These are phyloP conservation scores for Thalassiosira livingstoniorum DNA, from an alignment of 352 stramenopile genomes.

Conservation along the genomic window DNA sequence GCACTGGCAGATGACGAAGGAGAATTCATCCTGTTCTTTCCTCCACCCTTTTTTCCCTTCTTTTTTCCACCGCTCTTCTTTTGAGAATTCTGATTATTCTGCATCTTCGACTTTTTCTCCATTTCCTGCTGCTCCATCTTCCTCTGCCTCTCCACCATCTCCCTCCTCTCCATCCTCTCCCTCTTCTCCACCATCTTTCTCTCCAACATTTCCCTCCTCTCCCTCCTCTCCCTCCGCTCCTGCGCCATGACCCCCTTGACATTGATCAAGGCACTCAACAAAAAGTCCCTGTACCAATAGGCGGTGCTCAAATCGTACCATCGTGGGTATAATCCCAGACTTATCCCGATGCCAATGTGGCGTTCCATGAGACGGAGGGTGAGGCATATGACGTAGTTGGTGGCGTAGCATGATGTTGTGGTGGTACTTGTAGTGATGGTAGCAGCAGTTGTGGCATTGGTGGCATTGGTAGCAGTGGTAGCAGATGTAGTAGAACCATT, in stretches of 20 bases:
- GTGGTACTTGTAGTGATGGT: no score
- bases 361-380: slow-evolving; percentile 75
- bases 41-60: slow-evolving; percentile 61
- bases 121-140: slow-evolving; percentile 41
- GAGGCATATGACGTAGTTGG: slow-evolving; percentile 66
- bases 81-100: slow-evolving; percentile 35
- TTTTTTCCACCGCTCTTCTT: slow-evolving; percentile 57
- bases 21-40: not conserved
- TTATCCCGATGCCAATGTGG: slow-evolving; percentile 65
- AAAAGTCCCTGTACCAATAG: slow-evolving; percentile 82
- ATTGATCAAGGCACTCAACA: slow-evolving; percentile 70
- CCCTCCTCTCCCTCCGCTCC: slow-evolving; percentile 39
- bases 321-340: slow-evolving; percentile 67
- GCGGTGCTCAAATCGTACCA: slow-evolving; percentile 68
- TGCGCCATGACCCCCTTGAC: slow-evolving; percentile 58
- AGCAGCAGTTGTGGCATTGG: no score
- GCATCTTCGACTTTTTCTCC: slow-evolving; percentile 17
- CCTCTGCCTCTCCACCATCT: slow-evolving; percentile 47
- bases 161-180: slow-evolving; percentile 49
- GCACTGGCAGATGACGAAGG: no score
- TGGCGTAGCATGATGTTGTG: slow-evolving; percentile 61
- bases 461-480: no score
- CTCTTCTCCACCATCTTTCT: slow-evolving; percentile 46
- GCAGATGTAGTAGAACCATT: no score
- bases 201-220: no score